A percentile compares a stretch with the other conserved stretches of the same genome.
Evolutionary conservation across 192 early-diverging fungal genomes (phyloP).

Genomic region (Coemansia sp.): DNA sequence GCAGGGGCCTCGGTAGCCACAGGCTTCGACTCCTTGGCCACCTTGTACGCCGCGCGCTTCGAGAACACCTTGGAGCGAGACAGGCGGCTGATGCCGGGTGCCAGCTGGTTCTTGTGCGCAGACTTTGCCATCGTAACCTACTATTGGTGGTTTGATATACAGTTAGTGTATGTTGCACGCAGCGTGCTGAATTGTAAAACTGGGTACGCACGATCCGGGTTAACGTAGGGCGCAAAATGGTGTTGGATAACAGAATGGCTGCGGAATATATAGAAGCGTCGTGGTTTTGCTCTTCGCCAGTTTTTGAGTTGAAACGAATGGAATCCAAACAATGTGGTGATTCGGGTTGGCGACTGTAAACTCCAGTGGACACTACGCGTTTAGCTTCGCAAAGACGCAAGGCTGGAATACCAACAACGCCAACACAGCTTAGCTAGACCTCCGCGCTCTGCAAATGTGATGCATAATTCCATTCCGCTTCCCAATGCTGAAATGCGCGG

Average conservation of each 20-base stretch:
- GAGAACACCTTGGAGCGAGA: slow-evolving; percentile 81
- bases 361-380: too few species aligned
- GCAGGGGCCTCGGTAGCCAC: slow-evolving; percentile 10
- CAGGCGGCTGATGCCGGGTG: slow-evolving; percentile 80
- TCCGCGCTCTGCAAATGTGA: neutral
- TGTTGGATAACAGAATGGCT: neutral
- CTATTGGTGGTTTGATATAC: neutral
- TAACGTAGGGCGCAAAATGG: neutral
- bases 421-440: neutral
- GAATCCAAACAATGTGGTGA: too few species aligned
- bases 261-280: too few species aligned
- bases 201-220: neutral
- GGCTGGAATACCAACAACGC: too few species aligned
- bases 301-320: too few species aligned
- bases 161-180: too few species aligned
- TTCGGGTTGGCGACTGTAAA: too few species aligned
- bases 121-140: slow-evolving; percentile 61
- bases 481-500: neutral
- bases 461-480: neutral
- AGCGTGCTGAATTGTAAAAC: neutral
- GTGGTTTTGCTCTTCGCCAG: too few species aligned
- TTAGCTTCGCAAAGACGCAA: too few species aligned
- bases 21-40: slow-evolving; percentile 65
- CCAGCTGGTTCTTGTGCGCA: slow-evolving; percentile 80
- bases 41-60: slow-evolving; percentile 90